Conservation (phyloP, 495 filamentous ascomycete species). For the Annulohypoxylon nitens region DNA sequence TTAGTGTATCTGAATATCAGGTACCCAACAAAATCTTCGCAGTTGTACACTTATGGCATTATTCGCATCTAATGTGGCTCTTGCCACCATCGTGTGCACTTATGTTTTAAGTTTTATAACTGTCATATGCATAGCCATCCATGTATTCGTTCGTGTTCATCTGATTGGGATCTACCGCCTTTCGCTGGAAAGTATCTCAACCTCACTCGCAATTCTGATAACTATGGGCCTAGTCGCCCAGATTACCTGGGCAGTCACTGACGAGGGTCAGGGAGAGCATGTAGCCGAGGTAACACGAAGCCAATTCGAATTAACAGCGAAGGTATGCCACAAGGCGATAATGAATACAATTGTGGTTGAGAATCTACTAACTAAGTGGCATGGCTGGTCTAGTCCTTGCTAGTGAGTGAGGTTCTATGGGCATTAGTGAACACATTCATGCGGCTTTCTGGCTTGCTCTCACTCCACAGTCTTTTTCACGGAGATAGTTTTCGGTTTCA, state of each 20-base stretch:
- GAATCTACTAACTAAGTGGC: neutral
- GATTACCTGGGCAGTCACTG: conserved; percentile 31
- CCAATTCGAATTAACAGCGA: conserved; percentile 18
- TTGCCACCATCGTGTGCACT: conserved; percentile 42
- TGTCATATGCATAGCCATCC: conserved; percentile 11
- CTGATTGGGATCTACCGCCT: neutral
- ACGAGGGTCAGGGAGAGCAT: conserved; percentile 35
- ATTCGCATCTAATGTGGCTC: conserved; percentile 24
- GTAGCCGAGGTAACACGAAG: conserved; percentile 16
- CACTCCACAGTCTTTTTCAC: conserved; percentile 4
- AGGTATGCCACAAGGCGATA: conserved; percentile 11
- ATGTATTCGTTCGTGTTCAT: neutral
- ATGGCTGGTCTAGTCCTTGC: conserved; percentile 36
- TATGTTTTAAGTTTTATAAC: conserved; percentile 26
- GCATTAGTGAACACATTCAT: conserved; percentile 45
- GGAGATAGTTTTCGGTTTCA: neutral
- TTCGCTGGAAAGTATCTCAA: conserved; percentile 4
- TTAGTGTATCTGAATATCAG: neutral
- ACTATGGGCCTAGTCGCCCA: conserved; percentile 27
- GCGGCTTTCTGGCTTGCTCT: conserved; percentile 23
- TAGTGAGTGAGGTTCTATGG: conserved; percentile 48
- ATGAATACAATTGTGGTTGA: neutral
- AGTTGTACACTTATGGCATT: conserved; percentile 10
- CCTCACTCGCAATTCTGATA: conserved; percentile 16
- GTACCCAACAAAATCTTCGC: too few species aligned